phyloP scores from a whole-genome alignment of 805 yeast species.

The Cyberlindnera lachancei region DNA sequence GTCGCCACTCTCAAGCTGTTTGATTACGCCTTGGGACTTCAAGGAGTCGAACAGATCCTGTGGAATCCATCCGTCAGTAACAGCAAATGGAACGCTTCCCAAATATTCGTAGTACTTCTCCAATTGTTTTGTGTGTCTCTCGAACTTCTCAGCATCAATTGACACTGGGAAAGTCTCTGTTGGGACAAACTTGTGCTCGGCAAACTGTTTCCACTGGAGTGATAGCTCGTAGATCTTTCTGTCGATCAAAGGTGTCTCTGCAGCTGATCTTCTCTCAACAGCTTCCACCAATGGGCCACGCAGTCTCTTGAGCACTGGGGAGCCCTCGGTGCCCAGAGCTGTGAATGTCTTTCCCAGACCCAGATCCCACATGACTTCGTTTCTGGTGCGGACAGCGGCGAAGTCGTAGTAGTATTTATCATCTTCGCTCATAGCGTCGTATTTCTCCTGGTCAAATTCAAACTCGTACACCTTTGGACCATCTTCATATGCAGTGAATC shows the following conservation, averaged over 20 bases:
- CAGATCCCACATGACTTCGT: conserved; percentile 83
- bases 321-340: conserved; percentile 72
- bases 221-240: conserved; percentile 58
- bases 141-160: conserved; percentile 51
- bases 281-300: conserved; percentile 59
- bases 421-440: conserved; percentile 54
- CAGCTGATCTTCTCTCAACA: conserved; percentile 47
- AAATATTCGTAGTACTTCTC: conserved; percentile 62
- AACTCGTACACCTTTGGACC: conserved; percentile 82
- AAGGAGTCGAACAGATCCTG: conserved; percentile 81
- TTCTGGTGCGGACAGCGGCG: conserved; percentile 84
- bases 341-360: conserved; percentile 58
- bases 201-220: conserved; percentile 62
- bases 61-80: conserved; percentile 93
- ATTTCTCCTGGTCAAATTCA: conserved; percentile 68
- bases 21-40: conserved; percentile 60
- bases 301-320: conserved; percentile 70
- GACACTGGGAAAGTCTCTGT: conserved; percentile 50
- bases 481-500: conserved; percentile 68
- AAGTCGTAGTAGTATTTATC: conserved; percentile 78
- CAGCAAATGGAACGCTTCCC: conserved; percentile 72
- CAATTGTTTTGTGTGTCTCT: conserved; percentile 48
- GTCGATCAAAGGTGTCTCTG: conserved; percentile 57
- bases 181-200: conserved; percentile 48
- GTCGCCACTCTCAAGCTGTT: conserved; percentile 51